Percentiles rank a stretch among this genome's conserved stretches.
These are phyloP conservation scores for Citrus mangshanensis DNA, from an alignment of 345 rosid genomes.

Conservation along the genomic window DNA sequence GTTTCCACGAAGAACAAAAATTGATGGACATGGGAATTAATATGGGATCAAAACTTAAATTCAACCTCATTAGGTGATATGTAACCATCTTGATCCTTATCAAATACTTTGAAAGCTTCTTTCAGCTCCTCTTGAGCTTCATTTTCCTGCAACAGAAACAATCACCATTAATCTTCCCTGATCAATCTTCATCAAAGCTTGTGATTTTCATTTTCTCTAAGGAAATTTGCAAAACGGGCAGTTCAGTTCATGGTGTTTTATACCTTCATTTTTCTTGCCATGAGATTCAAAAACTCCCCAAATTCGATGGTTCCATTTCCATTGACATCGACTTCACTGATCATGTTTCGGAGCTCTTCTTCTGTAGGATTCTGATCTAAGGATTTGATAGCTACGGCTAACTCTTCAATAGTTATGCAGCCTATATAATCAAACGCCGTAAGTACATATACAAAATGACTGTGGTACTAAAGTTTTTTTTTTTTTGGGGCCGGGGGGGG, in stretches of 20 bases:
- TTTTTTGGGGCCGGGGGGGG: too few species aligned
- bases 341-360: slow-evolving; percentile 62
- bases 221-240: not conserved
- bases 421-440: slow-evolving; percentile 27
- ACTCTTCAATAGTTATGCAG: slow-evolving; percentile 59
- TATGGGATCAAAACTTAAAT: not conserved
- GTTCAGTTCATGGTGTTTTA: not conserved
- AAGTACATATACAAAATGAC: not conserved
- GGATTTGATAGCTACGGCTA: slow-evolving; percentile 49
- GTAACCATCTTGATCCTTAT: slow-evolving; percentile 67
- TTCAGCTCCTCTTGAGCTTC: slow-evolving; percentile 54
- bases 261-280: slow-evolving; percentile 73
- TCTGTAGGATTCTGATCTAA: slow-evolving; percentile 53
- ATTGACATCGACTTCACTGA: slow-evolving; percentile 50
- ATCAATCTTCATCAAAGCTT: not conserved
- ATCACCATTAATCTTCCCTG: not conserved
- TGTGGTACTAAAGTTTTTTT: too few species aligned
- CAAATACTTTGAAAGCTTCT: slow-evolving; percentile 69
- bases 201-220: not conserved
- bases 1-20: not conserved
- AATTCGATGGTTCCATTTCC: slow-evolving; percentile 64
- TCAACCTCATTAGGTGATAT: slow-evolving; percentile 62
- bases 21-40: not conserved
- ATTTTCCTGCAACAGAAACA: slow-evolving; percentile 33
- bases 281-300: slow-evolving; percentile 66